Conservation (phyloP, 2,329 filamentous ascomycete species). For the Mycocentrospora acerina region DNA sequence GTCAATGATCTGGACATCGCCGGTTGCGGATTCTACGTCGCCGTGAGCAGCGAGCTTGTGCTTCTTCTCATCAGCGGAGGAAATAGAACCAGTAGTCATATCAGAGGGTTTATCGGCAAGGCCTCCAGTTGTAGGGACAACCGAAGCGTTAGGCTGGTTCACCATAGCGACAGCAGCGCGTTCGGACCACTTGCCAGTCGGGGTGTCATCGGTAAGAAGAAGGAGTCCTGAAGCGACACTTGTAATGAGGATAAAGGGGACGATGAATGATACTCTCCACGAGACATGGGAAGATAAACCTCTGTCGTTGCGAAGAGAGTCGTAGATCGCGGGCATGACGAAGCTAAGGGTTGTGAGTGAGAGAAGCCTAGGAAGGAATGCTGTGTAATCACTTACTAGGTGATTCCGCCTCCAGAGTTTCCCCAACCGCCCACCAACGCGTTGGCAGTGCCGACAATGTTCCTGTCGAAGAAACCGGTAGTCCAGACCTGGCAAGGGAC, state of each 20-base stretch:
- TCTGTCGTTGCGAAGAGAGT: constrained; percentile 64
- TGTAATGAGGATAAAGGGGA: constrained; percentile 77
- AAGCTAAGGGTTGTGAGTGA: constrained; percentile 52
- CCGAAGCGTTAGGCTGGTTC: constrained; percentile 48
- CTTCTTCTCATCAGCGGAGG: constrained; percentile 44
- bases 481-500: constrained; percentile 92
- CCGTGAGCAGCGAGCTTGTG: constrained; percentile 7
- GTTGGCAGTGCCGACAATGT: constrained; percentile 85
- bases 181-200: constrained; percentile 78
- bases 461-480: constrained; percentile 91
- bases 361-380: not conserved
- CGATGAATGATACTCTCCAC: constrained; percentile 83
- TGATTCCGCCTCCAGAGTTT: constrained; percentile 85
- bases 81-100: constrained; percentile 33
- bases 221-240: constrained; percentile 68
- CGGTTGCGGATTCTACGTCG: constrained; percentile 52
- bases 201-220: constrained; percentile 76
- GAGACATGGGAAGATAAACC: constrained; percentile 67
- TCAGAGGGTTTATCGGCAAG: constrained; percentile 48
- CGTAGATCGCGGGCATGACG: constrained; percentile 86
- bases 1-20: constrained; percentile 56
- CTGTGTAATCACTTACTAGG: constrained; percentile 56
- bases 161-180: constrained; percentile 61
- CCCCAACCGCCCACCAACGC: constrained; percentile 82
- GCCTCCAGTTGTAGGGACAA: constrained; percentile 55